Evolutionary conservation across 2,329 filamentous ascomycete genomes (phyloP), one percentile per base, ranked within the genome.

Genomic region (Colletotrichum tanaceti): DNA sequence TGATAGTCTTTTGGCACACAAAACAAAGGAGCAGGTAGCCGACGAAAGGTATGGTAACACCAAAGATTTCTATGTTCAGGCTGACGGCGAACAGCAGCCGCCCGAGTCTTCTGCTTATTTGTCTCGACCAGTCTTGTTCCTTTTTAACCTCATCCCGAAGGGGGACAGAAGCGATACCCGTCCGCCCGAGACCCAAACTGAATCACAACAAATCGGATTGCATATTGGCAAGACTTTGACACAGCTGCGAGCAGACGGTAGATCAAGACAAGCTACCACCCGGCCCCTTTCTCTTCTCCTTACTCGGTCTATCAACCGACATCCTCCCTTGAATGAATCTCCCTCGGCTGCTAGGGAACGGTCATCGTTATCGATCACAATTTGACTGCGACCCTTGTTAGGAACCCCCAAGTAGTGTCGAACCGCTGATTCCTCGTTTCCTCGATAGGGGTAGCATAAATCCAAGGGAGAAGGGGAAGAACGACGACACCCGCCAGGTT

Each of bases 321-420:
- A 13, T 22, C 7, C 59, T 65, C 55, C 55, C 62, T 68, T 60
- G 61, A 28, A 65, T 50, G 41, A 10, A 49, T 24, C 39, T 47
- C 41, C 38, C 35, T 39, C 54, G 64, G 18, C 46, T 46, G 20
- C 38, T 16, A 28, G 28, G 35, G 7, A 24, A 63, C 39, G 20
- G 18, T 28, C 46, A 46, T 35, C 11, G 18, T n/a, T 16, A 13
- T 53, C 38, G 49, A 63, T 58, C 59, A 10, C 22, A 24, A 67
- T 44, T 35, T 14, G 41, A 13, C 32, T 55, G 32, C n/a, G 16
- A 10, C 43, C 50, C 49, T 54, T 53, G 28, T 28, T 35, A 28
- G 13, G 35, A 49, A 55, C 65, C 65, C 41, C 62, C 38, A 7
- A 13, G 47, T 28, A 55, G n/a, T 28, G 14, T 18, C 18, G 14